Evolutionary conservation across 2,329 filamentous ascomycete species (phyloP), one percentile per base, ranked within the genome.

Genomic region (Penicillium sp.): DNA sequence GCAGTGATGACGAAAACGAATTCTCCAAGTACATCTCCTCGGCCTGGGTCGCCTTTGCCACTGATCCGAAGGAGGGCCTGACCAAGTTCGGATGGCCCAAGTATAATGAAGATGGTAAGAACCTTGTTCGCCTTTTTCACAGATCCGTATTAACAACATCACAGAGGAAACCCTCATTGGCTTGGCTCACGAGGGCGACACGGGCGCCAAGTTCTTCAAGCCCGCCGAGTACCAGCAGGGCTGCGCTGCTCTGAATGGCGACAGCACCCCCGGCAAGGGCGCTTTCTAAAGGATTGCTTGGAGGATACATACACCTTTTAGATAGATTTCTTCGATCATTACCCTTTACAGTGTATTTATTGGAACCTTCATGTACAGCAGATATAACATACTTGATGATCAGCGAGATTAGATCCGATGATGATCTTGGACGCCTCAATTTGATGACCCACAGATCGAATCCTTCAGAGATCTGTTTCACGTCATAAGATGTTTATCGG

Each of bases 31-130:
- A 61, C 3, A 66, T 72, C 61, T 66, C 68, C 37, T 45, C 49
- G 0, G 65, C 66, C 0, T 71, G 69, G 68, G 60, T 51, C 10
- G 51, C 59, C 0, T 73, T 73, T 30, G 57, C 58, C 7, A 39
- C 56, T 20, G 60, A 71, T 30, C 68, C 69, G 1, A 20, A 32
- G 0, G 30, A 51, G 2, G 69, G 68, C 0, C 37, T 71, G 27
- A 42, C 37, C n/a, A 39, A 45, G 33, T 36, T 66, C 17, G 64
- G 62, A 0, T 70, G 66, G 65, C 66, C 66, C 3, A 25, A 12
- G 33, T 70, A 59, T 32, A 35, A 59, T 30, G 41, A 44, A 1
- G 25, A 40, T 16, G 34, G 44, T 37, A 39, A 54, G 37, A 44
- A 16, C 12, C 6, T 3, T 6, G 9, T 34, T 11, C 18, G 5